These are phyloP conservation scores for Colletotrichum sp. DNA, from an alignment of 2,329 filamentous ascomycete species.

Conservation along the genomic window DNA sequence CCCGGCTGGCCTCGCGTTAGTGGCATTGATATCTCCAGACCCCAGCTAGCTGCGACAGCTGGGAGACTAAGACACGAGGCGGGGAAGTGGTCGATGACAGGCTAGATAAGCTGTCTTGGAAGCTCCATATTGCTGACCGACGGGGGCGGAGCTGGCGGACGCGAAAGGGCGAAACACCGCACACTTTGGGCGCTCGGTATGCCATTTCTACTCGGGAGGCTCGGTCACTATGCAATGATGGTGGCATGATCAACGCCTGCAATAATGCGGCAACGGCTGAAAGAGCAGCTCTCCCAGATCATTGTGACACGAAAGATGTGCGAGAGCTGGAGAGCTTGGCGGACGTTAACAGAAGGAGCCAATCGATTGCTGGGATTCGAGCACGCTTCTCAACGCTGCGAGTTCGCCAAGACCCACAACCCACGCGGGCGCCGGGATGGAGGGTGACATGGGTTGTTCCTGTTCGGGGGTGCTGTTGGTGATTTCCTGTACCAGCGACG, in stretches of 20 bases:
- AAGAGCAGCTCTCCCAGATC: not conserved
- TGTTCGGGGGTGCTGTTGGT: not conserved
- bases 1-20: not conserved
- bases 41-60: not conserved
- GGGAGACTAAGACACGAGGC: not conserved
- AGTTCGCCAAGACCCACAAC: not conserved
- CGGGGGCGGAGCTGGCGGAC: not conserved
- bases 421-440: conserved; percentile 15
- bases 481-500: not conserved
- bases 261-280: not conserved
- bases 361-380: not conserved
- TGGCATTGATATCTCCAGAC: not conserved
- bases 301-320: not conserved
- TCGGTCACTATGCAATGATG: not conserved
- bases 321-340: not conserved
- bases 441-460: conserved; percentile 25
- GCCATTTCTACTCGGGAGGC: not conserved
- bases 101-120: not conserved
- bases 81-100: not conserved
- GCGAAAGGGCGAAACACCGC: not conserved
- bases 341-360: not conserved
- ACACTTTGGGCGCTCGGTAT: not conserved
- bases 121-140: not conserved
- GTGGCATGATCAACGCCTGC: not conserved
- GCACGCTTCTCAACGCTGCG: not conserved